These are phyloP conservation scores for Neonectria neomacrospora DNA, from an alignment of 2,329 filamentous ascomycete species.

Conservation along the genomic window DNA sequence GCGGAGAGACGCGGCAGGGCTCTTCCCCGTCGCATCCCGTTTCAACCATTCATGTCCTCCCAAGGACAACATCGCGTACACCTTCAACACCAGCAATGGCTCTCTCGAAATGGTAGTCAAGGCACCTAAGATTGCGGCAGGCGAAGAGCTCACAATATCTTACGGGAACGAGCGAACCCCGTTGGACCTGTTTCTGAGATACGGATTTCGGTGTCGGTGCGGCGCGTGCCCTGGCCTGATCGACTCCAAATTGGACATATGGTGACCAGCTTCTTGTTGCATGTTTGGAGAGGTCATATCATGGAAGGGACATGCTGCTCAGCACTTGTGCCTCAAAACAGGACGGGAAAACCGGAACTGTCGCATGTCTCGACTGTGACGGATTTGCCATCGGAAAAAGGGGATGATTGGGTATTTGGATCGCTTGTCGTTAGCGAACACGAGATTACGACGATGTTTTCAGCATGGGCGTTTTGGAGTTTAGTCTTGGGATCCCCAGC, in stretches of 20 bases:
- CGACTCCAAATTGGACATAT: conserved; percentile 22
- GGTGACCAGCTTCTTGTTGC: conserved; percentile 18
- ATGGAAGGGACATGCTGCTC: background rate
- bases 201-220: conserved; percentile 65
- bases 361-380: background rate
- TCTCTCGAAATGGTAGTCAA: conserved; percentile 56
- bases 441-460: background rate
- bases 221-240: conserved; percentile 54
- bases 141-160: conserved; percentile 63
- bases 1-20: conserved; percentile 44
- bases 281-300: background rate
- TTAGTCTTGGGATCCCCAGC: background rate
- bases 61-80: conserved; percentile 56
- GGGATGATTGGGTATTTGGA: background rate
- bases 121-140: conserved; percentile 50
- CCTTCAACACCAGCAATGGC: conserved; percentile 48
- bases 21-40: conserved; percentile 63
- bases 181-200: conserved; percentile 53
- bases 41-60: conserved; percentile 69
- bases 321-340: background rate
- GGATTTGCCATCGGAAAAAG: background rate
- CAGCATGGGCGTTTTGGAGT: conserved; percentile 1
- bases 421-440: background rate
- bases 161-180: conserved; percentile 56
- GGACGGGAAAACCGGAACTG: background rate